Conservation (phyloP, 129 eudicot species). For the Chrysanthemum makinoi region DNA sequence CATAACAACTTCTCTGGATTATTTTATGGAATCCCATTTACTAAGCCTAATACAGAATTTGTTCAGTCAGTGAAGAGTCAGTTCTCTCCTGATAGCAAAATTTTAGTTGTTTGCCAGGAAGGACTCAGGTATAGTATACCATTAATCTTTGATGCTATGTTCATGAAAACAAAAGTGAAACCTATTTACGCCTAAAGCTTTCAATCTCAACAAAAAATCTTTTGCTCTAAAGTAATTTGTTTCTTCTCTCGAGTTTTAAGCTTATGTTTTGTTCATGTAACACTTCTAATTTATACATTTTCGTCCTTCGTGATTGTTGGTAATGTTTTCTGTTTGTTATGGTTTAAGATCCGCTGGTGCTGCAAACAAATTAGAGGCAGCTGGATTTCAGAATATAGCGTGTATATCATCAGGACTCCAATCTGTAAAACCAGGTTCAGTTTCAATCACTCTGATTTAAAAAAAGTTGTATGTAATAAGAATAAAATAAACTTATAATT, state of each 20-base stretch:
- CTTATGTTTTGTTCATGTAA: background rate
- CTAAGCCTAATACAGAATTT: slow-evolving; percentile 85
- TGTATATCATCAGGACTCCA: slow-evolving; percentile 96
- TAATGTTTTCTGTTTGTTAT: background rate
- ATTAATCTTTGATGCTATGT: too few relatives aligned
- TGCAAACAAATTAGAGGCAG: slow-evolving; percentile 71
- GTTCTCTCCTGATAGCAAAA: slow-evolving; percentile 69
- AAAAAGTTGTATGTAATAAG: background rate
- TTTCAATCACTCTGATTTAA: background rate
- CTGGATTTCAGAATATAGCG: slow-evolving; percentile 75
- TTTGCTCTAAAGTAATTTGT: background rate
- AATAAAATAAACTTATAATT: too few relatives aligned
- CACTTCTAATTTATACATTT: background rate
- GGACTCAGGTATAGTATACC: too few relatives aligned
- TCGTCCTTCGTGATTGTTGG: background rate
- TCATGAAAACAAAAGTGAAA: too few relatives aligned
- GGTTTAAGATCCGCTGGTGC: slow-evolving; percentile 83
- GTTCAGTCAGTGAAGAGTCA: slow-evolving; percentile 80
- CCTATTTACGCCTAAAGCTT: too few relatives aligned
- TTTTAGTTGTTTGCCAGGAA: too few relatives aligned
- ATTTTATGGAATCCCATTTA: slow-evolving; percentile 80
- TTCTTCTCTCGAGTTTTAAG: background rate
- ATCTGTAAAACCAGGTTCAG: slow-evolving; percentile 76
- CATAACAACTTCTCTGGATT: slow-evolving; percentile 93
- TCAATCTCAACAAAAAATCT: too few relatives aligned